Conservation (phyloP, 192 early-diverging fungal species). For the Gigaspora rosea region DNA sequence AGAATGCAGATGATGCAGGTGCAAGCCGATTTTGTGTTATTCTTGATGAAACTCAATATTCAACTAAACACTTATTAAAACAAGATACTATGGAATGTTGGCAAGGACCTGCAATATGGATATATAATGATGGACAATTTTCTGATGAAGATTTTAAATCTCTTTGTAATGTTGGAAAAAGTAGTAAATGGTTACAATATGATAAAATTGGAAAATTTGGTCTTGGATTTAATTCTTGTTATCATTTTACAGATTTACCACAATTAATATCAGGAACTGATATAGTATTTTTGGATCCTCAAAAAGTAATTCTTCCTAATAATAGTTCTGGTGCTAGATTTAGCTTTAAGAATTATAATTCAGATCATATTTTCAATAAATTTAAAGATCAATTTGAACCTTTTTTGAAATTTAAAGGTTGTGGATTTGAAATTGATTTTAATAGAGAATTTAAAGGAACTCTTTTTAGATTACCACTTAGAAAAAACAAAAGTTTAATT, state of each 20-base stretch:
- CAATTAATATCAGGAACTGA: constrained; percentile 38
- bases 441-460: neutral
- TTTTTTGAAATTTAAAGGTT: neutral
- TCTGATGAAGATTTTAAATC: constrained; percentile 28
- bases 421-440: neutral
- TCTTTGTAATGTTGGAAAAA: constrained; percentile 27
- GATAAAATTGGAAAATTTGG: constrained; percentile 41
- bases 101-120: constrained; percentile 41
- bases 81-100: constrained; percentile 32
- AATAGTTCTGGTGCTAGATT: neutral
- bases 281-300: constrained; percentile 40
- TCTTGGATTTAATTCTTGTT: constrained; percentile 37
- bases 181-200: constrained; percentile 29
- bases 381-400: neutral
- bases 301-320: constrained; percentile 10
- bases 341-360: neutral
- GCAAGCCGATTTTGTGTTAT: constrained; percentile 35
- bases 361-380: neutral
- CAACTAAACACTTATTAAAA: constrained; percentile 16
- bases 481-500: neutral
- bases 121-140: constrained; percentile 40
- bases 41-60: constrained; percentile 23
- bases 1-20: constrained; percentile 32
- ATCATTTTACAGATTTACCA: constrained; percentile 42
- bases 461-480: neutral